These are phyloP conservation scores for Nicotiana sylvestris DNA, from an alignment of 257 asterid genomes.

Conservation along the genomic window DNA sequence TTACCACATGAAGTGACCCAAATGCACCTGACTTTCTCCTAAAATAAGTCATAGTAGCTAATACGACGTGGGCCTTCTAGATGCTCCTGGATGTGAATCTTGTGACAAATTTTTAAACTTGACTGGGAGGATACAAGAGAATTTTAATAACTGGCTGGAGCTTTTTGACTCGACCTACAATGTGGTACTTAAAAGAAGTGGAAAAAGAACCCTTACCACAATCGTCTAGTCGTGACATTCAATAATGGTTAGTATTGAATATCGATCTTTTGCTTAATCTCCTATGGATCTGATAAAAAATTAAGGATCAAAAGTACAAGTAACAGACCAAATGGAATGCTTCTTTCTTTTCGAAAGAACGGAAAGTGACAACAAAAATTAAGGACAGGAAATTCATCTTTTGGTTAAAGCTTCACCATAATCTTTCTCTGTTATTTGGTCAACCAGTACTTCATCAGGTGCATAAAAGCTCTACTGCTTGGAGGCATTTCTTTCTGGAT, in stretches of 20 bases:
- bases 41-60: too few relatives aligned
- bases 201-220: background rate
- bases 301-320: background rate
- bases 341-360: background rate
- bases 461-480: background rate
- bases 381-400: background rate
- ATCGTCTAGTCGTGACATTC: background rate
- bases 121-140: background rate
- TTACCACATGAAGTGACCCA: background rate
- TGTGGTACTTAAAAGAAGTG: slow-evolving; percentile 2
- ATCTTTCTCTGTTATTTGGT: background rate
- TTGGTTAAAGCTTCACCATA: background rate
- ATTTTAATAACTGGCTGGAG: background rate
- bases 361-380: background rate
- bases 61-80: background rate
- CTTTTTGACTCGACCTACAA: background rate
- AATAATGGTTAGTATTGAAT: background rate
- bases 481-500: background rate
- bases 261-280: background rate
- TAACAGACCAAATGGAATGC: background rate
- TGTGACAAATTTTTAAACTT: background rate
- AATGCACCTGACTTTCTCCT: background rate
- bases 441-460: background rate
- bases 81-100: background rate
- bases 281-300: background rate